phyloP scores from a whole-genome alignment of 305 asterid genomes.

The Solanum hybrid region DNA sequence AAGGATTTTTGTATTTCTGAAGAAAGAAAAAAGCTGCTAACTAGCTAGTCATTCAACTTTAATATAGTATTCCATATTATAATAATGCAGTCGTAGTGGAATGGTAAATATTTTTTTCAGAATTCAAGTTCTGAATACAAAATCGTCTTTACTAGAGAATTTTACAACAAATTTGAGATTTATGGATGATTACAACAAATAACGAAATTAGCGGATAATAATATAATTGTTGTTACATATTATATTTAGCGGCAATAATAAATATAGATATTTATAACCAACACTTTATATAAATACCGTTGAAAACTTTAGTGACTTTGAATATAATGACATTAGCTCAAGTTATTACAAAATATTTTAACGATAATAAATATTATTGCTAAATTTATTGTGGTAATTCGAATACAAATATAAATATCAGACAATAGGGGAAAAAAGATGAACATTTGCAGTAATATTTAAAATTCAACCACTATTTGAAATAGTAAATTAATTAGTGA shows the following conservation, averaged over 20 bases:
- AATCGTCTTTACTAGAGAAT: neutral
- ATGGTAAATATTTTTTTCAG: fast-evolving
- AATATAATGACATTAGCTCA: neutral
- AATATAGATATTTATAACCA: neutral
- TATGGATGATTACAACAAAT: neutral
- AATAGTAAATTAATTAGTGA: neutral
- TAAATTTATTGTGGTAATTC: too few species aligned
- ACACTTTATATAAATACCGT: neutral
- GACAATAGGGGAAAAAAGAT: neutral
- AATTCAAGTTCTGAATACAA: neutral
- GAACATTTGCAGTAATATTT: neutral
- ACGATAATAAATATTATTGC: too few species aligned
- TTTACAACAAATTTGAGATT: too few species aligned
- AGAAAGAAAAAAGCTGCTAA: neutral
- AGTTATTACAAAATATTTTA: too few species aligned
- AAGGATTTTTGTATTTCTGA: neutral
- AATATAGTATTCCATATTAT: neutral
- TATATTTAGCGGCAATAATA: too few species aligned
- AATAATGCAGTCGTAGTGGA: too few species aligned
- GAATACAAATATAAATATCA: too few species aligned
- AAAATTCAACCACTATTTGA: neutral
- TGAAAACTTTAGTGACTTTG: neutral
- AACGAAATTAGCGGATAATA: neutral
- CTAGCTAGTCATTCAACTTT: neutral
- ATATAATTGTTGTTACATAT: too few species aligned